phyloP scores from a whole-genome alignment of 208 protist genomes.

The Trypanosomatidae sp. region DNA sequence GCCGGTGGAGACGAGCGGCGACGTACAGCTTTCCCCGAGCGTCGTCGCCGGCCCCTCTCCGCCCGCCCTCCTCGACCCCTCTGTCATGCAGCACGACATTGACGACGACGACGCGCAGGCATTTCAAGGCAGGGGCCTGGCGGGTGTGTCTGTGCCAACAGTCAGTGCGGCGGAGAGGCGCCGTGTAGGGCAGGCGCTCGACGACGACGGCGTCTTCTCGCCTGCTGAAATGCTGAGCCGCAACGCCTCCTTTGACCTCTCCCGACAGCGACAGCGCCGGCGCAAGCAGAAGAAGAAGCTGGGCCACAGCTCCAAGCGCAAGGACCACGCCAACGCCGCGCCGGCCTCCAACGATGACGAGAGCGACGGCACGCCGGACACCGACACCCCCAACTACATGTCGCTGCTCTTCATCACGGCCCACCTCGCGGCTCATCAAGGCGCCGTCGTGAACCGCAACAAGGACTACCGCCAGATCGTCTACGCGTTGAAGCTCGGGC shows the following conservation, averaged over 20 bases:
- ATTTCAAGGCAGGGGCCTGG: background rate
- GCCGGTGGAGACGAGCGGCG: background rate
- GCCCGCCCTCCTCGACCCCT: background rate
- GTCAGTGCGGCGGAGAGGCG: background rate
- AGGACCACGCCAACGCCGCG: too few species aligned
- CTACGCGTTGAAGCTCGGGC: conserved; percentile 41
- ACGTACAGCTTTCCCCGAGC: too few species aligned
- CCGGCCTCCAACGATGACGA: background rate
- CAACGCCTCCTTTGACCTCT: conserved; percentile 17
- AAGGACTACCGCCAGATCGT: conserved; percentile 81
- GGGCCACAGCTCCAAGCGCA: background rate
- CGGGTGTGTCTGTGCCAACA: background rate
- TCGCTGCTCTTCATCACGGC: conserved; percentile 87
- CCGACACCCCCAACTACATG: conserved; percentile 36
- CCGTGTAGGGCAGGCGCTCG: background rate
- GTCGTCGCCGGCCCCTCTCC: background rate
- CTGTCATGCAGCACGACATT: conserved; percentile 9
- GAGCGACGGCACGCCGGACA: conserved; percentile 3
- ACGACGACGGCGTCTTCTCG: conserved; percentile 9
- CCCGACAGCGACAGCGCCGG: background rate
- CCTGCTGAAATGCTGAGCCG: conserved; percentile 7
- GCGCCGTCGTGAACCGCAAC: conserved; percentile 76
- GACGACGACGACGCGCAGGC: background rate
- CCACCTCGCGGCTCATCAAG: conserved; percentile 92
- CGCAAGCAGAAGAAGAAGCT: background rate